Conservation (phyloP, 805 yeast genomes). For the Pichia heedii region DNA sequence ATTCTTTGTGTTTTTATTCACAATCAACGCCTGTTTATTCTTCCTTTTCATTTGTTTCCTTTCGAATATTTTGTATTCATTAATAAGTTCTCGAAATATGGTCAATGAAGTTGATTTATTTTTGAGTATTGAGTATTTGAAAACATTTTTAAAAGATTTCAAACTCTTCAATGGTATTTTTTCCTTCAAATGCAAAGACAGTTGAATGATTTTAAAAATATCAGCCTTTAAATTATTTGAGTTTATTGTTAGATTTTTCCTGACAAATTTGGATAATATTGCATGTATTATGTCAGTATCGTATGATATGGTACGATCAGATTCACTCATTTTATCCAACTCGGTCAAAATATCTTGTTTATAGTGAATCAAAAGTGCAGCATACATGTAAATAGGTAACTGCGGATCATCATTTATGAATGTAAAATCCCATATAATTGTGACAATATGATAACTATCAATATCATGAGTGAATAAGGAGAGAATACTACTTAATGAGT, state of each 20-base stretch:
- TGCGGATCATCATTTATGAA: slow-evolving; percentile 48
- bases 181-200: slow-evolving; percentile 11
- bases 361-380: slow-evolving; percentile 39
- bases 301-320: slow-evolving; percentile 17
- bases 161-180: slow-evolving; percentile 7
- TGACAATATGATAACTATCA: slow-evolving; percentile 37
- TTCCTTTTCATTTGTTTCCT: background rate
- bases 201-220: slow-evolving; percentile 20
- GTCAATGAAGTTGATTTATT: slow-evolving; percentile 5
- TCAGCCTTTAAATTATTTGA: slow-evolving; percentile 19
- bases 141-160: slow-evolving; percentile 3
- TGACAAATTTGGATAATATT: slow-evolving; percentile 21
- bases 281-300: slow-evolving; percentile 20
- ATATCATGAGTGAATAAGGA: slow-evolving; percentile 74
- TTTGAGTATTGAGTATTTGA: slow-evolving; percentile 18
- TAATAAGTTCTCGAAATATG: slow-evolving; percentile 13
- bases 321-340: slow-evolving; percentile 24
- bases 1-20: background rate
- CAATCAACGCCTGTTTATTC: background rate
- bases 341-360: slow-evolving; percentile 35
- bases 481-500: slow-evolving; percentile 66
- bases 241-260: slow-evolving; percentile 18
- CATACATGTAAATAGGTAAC: slow-evolving; percentile 52
- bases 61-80: background rate
- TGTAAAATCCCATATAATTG: slow-evolving; percentile 61